phyloP scores from a whole-genome alignment of 176 grass and related monocot species.

The Leersia perrieri region DNA sequence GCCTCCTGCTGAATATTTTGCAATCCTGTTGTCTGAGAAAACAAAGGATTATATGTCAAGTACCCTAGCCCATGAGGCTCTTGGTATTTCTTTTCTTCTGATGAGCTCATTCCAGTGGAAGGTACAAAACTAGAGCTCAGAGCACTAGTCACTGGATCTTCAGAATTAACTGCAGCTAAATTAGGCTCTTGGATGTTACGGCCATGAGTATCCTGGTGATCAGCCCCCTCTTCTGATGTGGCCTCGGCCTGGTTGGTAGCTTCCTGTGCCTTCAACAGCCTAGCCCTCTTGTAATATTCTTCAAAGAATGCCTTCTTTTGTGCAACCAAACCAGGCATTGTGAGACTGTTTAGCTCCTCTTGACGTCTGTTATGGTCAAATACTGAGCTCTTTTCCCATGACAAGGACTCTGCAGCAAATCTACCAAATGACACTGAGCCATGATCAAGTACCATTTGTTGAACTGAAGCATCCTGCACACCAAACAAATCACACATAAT shows the following conservation, averaged over 20 bases:
- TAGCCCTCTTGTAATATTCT: constrained; percentile 74
- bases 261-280: constrained; percentile 46
- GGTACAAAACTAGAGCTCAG: constrained; percentile 26
- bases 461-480: constrained; percentile 46
- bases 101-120: constrained; percentile 20
- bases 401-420: constrained; percentile 61
- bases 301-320: constrained; percentile 90
- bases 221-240: constrained; percentile 10
- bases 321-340: constrained; percentile 68
- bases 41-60: constrained; percentile 55
- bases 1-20: constrained; percentile 33
- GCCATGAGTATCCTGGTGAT: background rate
- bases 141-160: constrained; percentile 25
- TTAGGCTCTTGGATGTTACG: constrained; percentile 2
- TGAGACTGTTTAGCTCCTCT: constrained; percentile 74
- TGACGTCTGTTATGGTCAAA: constrained; percentile 62
- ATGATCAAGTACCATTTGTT: constrained; percentile 70
- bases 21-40: constrained; percentile 22
- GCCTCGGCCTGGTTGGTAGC: constrained; percentile 15
- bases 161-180: background rate
- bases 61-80: constrained; percentile 25
- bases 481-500: background rate
- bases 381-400: constrained; percentile 78
- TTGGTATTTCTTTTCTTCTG: constrained; percentile 30
- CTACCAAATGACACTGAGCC: constrained; percentile 81